Conservation (phyloP, 208 protist genomes). For the Trypanosoma theileri region DNA sequence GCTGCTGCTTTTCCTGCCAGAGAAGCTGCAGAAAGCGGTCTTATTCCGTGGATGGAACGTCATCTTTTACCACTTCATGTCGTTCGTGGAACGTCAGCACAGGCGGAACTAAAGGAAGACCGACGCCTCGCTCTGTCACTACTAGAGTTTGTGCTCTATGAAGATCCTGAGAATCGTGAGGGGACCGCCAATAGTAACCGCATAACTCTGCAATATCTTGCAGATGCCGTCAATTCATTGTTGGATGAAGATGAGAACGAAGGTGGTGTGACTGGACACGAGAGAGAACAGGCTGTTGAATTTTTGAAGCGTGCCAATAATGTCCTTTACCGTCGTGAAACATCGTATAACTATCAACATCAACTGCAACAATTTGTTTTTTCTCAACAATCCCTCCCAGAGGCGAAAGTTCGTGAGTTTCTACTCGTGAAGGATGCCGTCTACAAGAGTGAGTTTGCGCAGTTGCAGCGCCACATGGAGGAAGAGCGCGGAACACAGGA, state of each 20-base stretch:
- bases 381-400: background rate
- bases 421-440: conserved; percentile 15
- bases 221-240: conserved; percentile 17
- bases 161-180: background rate
- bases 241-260: conserved; percentile 9
- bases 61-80: conserved; percentile 24
- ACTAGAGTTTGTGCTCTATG: conserved; percentile 13
- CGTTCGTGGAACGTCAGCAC: conserved; percentile 14
- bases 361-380: no score
- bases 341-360: background rate
- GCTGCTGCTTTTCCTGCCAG: background rate
- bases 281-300: conserved; percentile 7
- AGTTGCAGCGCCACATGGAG: conserved; percentile 7
- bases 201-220: conserved; percentile 14
- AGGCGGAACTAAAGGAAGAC: conserved; percentile 24
- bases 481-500: conserved; percentile 6
- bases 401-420: conserved; percentile 6
- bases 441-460: conserved; percentile 14
- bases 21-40: background rate
- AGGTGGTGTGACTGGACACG: conserved; percentile 7
- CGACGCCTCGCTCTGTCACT: conserved; percentile 23
- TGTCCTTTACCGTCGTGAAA: background rate
- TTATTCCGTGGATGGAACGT: conserved; percentile 30
- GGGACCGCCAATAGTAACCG: background rate
- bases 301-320: conserved; percentile 16